Evolutionary conservation across 2,329 filamentous ascomycete genomes (phyloP), one percentile per base, ranked within the genome.

Genomic region (Ophiostoma novo-ulmi): DNA sequence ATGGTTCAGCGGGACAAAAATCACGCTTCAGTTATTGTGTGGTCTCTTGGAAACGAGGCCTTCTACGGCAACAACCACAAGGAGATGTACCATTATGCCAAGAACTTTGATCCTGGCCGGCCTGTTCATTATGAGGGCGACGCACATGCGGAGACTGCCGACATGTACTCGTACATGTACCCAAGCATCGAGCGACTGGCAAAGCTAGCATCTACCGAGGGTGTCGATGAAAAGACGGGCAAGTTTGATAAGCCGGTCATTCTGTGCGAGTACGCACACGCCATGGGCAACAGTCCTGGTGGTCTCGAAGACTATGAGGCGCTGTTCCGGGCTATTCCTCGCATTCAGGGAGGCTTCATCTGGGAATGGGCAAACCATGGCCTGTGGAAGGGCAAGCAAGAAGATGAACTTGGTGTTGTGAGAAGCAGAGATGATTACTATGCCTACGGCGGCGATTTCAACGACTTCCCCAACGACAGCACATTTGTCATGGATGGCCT

Each of bases 201-300:
- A 58, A 78, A 80, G 17, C 81, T 86, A 68, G 78, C 80, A 3
- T 73, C 79, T 35, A 81, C 80, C 3, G 80, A 81, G 26, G 82
- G 81, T 1, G 81, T 83, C 38, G 69, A 73, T 35, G 77, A 77
- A 14, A 31, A 66, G 22, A 80, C 83, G 67, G 82, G 82, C 65
- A 79, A 78, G 17, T 85, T 80, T 22, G 79, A 82, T 3, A 87
- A 90, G 78, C 88, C 88, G 0, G 79, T 90, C 1, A 80, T 91
- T 1, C 81, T 87, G 3, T 87, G 84, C 75, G 85, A 88, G 73
- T 87, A 85, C 72, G 84, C 78, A 0, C 85, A 87, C 75, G 89
- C 90, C 1, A 92, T 92, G 90, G 90, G 90, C 6, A 92, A 92
- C 75, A 90, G 89, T 0, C 90, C 90, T 0, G 90, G 90, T 1